Evolutionary conservation across 345 rosid genomes (phyloP), one percentile per base, ranked within the genome.

Genomic region (Heritiera littoralis): DNA sequence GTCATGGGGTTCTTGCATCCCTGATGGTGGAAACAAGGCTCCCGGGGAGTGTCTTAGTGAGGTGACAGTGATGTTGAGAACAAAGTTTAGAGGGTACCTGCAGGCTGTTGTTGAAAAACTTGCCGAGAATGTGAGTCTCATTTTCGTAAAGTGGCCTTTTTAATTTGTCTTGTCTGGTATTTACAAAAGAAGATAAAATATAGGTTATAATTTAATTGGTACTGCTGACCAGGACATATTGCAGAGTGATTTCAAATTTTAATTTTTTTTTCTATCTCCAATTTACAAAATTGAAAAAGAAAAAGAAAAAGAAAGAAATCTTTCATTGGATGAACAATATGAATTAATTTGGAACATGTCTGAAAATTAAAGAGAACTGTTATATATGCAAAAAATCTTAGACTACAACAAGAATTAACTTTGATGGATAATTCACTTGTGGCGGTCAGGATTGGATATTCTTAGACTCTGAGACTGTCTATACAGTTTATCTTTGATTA

Each of bases 51-150:
- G 93, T 69, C 95, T 96, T 48, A 92, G 97, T 78, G 99, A 92
- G 85, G 97, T 96, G 67, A 89, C 98, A 5, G 98, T 96, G 81
- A 90, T 96, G 97, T 90, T 96, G 75, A 90, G 98, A 86, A 86
- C 99, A 32, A 96, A 94, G 83, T 96, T 92, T 82, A 88, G 99
- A 69, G 87, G 87, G 60, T 96, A 91, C 82, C 86, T 92, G 79
- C 99, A 96, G 82, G 99, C 98, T 52, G 94, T 96, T 54, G 92
- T 94, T 23, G 97, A 92, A 77, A 96, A 94, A 76, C 94, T 96
- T 38, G 92, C 90, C 0, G 98, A 94, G 80, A 96, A 96, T 85
- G 99, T 95, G 74, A 89, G 99, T 87, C 80, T 68, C 10, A 30
- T 14, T 69, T 35, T 35, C 2, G 38, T 35, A 35, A 35, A 35